phyloP scores from a whole-genome alignment of 345 rosid genomes.

The Euclidium syriacum region DNA sequence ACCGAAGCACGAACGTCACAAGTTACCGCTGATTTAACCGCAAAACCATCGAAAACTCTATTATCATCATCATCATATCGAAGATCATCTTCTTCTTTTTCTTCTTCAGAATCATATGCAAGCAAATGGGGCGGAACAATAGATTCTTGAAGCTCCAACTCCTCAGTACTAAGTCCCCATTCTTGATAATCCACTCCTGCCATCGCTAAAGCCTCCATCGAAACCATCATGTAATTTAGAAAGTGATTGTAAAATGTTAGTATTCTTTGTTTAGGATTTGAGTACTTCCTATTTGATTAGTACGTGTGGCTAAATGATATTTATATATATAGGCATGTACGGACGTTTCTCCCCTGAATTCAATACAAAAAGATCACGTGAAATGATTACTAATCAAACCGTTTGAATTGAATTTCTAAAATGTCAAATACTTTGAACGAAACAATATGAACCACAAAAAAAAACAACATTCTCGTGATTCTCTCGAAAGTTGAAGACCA shows the following conservation, averaged over 20 bases:
- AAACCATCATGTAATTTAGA: conserved; percentile 12
- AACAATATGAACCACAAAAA: neutral
- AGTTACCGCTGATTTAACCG: neutral
- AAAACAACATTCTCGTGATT: conserved; percentile 23
- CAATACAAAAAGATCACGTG: conserved; percentile 19
- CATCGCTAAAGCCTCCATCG: conserved; percentile 49
- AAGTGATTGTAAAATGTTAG: neutral
- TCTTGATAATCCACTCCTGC: conserved; percentile 33
- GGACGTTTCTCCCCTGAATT: neutral
- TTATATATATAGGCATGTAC: conserved; percentile 13
- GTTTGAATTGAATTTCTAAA: conserved; percentile 5
- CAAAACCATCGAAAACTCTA: neutral
- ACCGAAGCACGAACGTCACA: conserved; percentile 9
- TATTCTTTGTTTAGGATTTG: conserved; percentile 3
- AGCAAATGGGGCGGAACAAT: conserved; percentile 32
- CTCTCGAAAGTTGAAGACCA: neutral
- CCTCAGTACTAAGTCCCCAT: conserved; percentile 30
- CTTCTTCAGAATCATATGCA: conserved; percentile 13
- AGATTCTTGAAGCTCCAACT: conserved; percentile 35
- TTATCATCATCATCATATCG: conserved; percentile 2
- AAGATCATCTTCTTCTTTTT: conserved; percentile 6
- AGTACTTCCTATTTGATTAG: conserved; percentile 5
- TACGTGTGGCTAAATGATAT: conserved; percentile 5
- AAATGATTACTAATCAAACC: conserved; percentile 10
- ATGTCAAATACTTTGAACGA: conserved; percentile 15